Percentiles rank a stretch among this genome's conserved stretches.
Evolutionary conservation across 1,284 basidiomycete species (phyloP).

Genomic region (Tausonia pullulans): DNA sequence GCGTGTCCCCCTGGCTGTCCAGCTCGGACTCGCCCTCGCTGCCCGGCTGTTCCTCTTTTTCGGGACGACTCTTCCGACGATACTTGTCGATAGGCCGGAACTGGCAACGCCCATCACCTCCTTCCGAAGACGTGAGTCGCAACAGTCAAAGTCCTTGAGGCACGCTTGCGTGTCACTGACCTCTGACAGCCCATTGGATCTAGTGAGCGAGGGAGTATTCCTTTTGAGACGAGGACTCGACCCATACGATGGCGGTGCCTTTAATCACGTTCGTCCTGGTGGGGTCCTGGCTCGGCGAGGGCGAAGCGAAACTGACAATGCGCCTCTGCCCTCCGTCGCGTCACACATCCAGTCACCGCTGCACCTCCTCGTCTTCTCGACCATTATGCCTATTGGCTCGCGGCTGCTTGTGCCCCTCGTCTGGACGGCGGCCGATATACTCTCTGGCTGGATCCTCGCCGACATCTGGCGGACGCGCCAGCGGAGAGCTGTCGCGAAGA

Average conservation of each 20-base stretch:
- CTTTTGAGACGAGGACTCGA: conserved; percentile 59
- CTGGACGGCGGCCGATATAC: conserved; percentile 59
- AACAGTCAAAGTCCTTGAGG: conserved; percentile 31
- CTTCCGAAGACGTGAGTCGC: conserved; percentile 37
- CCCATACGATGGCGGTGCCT: conserved; percentile 72
- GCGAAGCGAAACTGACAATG: conserved; percentile 10
- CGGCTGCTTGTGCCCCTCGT: conserved; percentile 43
- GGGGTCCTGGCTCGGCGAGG: conserved; percentile 4
- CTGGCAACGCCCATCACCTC: conserved; percentile 72
- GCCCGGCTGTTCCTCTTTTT: conserved; percentile 30
- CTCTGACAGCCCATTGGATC: conserved; percentile 6
- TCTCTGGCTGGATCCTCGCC: conserved; percentile 55
- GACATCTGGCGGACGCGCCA: conserved; percentile 51
- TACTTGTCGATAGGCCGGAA: conserved; percentile 46
- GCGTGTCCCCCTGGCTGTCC: conserved; percentile 3
- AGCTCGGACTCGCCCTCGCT: conserved; percentile 14
- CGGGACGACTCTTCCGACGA: conserved; percentile 25
- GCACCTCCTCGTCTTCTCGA: conserved; percentile 63
- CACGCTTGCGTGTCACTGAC: conserved; percentile 28
- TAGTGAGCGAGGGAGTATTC: conserved; percentile 82
- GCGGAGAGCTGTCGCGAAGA: conserved; percentile 28
- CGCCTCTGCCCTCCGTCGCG: background rate
- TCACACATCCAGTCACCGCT: conserved; percentile 57
- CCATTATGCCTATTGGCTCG: conserved; percentile 46
- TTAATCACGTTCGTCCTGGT: conserved; percentile 58